phyloP scores from a whole-genome alignment of 1,139 yeast genomes.

The Geotrichum cucujoidarum region DNA sequence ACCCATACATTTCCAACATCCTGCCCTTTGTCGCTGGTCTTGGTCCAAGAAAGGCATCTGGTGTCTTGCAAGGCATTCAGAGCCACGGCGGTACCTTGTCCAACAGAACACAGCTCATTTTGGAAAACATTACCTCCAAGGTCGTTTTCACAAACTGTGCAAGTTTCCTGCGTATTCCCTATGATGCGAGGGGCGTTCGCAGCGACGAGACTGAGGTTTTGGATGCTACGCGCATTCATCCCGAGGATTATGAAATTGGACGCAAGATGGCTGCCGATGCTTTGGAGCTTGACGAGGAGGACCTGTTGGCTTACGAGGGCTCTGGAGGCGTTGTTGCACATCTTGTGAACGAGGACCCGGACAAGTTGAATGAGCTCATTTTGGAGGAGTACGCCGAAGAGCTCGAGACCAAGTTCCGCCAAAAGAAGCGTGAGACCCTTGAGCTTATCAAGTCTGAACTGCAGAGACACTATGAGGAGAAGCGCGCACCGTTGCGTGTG shows the following conservation, averaged over 20 bases:
- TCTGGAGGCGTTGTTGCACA: conserved; percentile 81
- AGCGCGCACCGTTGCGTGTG: conserved; percentile 66
- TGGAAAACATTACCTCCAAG: conserved; percentile 72
- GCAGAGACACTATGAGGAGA: conserved; percentile 80
- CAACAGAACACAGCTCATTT: conserved; percentile 73
- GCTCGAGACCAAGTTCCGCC: conserved; percentile 68
- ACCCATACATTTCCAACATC: conserved; percentile 61
- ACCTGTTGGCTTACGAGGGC: conserved; percentile 69
- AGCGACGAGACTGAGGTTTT: conserved; percentile 69
- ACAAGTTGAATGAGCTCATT: conserved; percentile 79
- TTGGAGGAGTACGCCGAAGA: conserved; percentile 93
- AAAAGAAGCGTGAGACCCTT: conserved; percentile 73
- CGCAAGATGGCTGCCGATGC: conserved; percentile 98
- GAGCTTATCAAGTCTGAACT: conserved; percentile 87
- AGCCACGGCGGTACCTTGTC: conserved; percentile 64
- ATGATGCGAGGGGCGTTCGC: conserved; percentile 46
- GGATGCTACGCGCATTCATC: conserved; percentile 95
- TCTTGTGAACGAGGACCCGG: conserved; percentile 76
- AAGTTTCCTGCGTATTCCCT: conserved; percentile 79
- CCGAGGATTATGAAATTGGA: conserved; percentile 94
- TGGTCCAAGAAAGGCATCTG: conserved; percentile 93
- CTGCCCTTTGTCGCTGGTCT: conserved; percentile 82
- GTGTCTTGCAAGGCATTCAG: conserved; percentile 76
- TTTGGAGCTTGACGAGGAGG: conserved; percentile 91
- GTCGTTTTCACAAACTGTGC: conserved; percentile 87